phyloP scores from a whole-genome alignment of 2,329 filamentous ascomycete genomes.

The Aspergillus sp. region DNA sequence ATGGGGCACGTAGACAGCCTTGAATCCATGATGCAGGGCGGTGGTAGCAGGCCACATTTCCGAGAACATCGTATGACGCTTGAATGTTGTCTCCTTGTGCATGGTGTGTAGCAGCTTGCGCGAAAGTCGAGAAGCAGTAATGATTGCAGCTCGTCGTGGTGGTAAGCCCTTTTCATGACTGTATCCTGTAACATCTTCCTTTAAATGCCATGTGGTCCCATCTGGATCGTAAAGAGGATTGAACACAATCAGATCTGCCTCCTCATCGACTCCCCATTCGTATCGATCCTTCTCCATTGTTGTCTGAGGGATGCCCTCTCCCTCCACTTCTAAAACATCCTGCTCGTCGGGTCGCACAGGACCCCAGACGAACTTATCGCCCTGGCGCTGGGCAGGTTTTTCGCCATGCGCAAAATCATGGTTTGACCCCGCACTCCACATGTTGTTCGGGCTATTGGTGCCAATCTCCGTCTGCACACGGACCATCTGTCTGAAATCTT shows the following conservation, averaged over 20 bases:
- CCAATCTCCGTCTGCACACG: constrained; percentile 76
- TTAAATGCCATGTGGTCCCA: constrained; percentile 80
- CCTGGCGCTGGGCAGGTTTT: constrained; percentile 38
- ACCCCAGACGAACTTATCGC: constrained; percentile 78
- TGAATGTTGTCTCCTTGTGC: constrained; percentile 85
- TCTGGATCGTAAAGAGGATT: constrained; percentile 91
- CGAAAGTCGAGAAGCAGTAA: constrained; percentile 84
- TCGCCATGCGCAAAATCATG: constrained; percentile 26
- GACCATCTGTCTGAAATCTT: constrained; percentile 78
- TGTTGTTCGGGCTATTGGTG: constrained; percentile 66
- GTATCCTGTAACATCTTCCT: constrained; percentile 83
- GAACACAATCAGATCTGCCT: constrained; percentile 88
- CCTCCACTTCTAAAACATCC: constrained; percentile 73
- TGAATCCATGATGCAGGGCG: constrained; percentile 88
- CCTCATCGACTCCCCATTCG: constrained; percentile 84
- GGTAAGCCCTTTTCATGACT: constrained; percentile 66
- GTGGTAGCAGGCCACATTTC: constrained; percentile 95
- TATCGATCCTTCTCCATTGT: constrained; percentile 79
- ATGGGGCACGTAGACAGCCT: constrained; percentile 89
- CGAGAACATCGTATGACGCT: constrained; percentile 88
- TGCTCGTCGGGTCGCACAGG: constrained; percentile 70
- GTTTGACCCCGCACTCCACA: constrained; percentile 60
- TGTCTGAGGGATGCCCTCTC: constrained; percentile 74
- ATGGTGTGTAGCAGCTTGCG: constrained; percentile 79
- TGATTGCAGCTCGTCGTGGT: constrained; percentile 81